Evolutionary conservation across 23 red algal species (phyloP).

Genomic region (Gracilaria domingensis): DNA sequence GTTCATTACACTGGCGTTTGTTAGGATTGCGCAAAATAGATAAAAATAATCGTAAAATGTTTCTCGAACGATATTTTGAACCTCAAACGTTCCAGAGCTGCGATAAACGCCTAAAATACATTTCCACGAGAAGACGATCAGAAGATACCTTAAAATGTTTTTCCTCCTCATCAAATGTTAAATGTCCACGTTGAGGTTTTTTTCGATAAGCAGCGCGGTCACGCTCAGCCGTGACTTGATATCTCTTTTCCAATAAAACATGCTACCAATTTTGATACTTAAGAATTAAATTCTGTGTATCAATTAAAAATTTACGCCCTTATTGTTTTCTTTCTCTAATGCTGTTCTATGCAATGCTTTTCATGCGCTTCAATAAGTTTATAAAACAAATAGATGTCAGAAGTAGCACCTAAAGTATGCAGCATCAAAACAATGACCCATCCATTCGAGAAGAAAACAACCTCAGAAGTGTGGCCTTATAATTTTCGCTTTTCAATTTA

Average conservation of each 20-base stretch:
- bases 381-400: constrained; percentile 8
- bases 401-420: no score
- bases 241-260: neutral
- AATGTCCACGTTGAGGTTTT: neutral
- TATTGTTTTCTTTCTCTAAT: neutral
- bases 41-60: constrained; percentile 15
- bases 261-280: constrained; percentile 9
- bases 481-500: neutral
- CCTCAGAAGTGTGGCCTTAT: neutral
- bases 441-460: neutral
- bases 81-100: neutral
- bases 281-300: neutral
- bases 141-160: neutral
- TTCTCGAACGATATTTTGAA: constrained; percentile 30
- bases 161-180: neutral
- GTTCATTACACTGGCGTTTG: constrained; percentile 16
- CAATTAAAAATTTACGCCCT: neutral
- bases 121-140: neutral
- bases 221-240: neutral
- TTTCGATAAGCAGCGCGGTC: neutral
- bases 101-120: neutral
- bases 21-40: neutral
- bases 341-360: no score
- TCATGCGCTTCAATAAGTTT: neutral
- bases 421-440: neutral